These are phyloP conservation scores for Aspergillus jensenii DNA, from an alignment of 2,329 filamentous ascomycete species.

Conservation along the genomic window DNA sequence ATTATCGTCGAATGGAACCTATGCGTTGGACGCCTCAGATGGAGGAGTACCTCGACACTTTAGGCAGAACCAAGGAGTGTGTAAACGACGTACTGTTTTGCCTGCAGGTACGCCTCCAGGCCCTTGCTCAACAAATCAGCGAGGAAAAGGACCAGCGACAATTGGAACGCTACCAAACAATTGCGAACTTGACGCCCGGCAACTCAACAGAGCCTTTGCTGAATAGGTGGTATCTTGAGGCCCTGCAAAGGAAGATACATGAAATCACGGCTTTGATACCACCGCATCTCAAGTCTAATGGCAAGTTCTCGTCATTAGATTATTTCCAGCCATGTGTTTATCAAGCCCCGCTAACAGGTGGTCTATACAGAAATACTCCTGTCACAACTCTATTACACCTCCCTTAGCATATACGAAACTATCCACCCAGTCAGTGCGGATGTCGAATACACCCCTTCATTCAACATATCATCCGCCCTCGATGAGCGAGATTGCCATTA, in stretches of 20 bases:
- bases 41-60: background rate
- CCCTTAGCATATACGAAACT: background rate
- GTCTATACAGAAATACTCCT: background rate
- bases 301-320: background rate
- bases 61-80: background rate
- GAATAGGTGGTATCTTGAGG: background rate
- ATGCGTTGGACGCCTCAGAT: slow-evolving; percentile 1
- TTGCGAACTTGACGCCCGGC: background rate
- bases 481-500: background rate
- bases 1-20: background rate
- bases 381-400: background rate
- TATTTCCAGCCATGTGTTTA: background rate
- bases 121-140: background rate
- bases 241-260: background rate
- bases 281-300: background rate
- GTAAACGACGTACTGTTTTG: background rate
- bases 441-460: background rate
- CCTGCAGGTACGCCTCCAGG: slow-evolving; percentile 1
- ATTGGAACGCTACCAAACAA: background rate
- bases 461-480: background rate
- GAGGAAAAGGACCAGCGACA: background rate
- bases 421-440: background rate
- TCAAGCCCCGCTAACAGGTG: background rate
- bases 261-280: background rate
- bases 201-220: background rate